phyloP scores from a whole-genome alignment of 371 early-diverging fungal genomes.

The Blakeslea trispora region DNA sequence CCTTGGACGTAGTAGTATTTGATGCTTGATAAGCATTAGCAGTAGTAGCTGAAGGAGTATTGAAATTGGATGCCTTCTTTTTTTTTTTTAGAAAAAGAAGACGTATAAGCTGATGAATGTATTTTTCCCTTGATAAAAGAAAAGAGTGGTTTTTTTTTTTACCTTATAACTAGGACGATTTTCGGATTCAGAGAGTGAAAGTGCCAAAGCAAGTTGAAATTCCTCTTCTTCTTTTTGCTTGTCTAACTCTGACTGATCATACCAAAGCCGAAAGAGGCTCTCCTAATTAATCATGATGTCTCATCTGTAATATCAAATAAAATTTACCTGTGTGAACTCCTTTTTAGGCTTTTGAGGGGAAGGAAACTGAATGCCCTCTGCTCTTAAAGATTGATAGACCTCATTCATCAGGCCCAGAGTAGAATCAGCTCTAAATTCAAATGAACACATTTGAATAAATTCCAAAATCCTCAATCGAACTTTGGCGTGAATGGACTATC shows the following conservation, averaged over 20 bases:
- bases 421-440: constrained; percentile 80
- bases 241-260: constrained; percentile 58
- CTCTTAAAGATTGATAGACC: constrained; percentile 69
- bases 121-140: no score
- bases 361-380: constrained; percentile 73
- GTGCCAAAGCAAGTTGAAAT: constrained; percentile 86
- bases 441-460: constrained; percentile 89
- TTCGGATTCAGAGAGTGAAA: constrained; percentile 81
- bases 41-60: constrained; percentile 17
- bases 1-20: constrained; percentile 13
- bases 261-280: no score
- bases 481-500: constrained; percentile 69
- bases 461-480: constrained; percentile 82
- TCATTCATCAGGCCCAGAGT: constrained; percentile 87
- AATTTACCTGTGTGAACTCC: constrained; percentile 59
- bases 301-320: no score
- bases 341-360: constrained; percentile 82
- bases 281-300: no score
- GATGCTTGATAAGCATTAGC: constrained; percentile 8
- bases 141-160: no score
- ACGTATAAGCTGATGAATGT: constrained; percentile 24
- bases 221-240: constrained; percentile 91
- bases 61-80: constrained; percentile 29
- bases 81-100: constrained; percentile 2
- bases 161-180: constrained; percentile 50